These are phyloP conservation scores for Scutellaria baicalensis DNA, from an alignment of 257 asterid species.

Conservation along the genomic window DNA sequence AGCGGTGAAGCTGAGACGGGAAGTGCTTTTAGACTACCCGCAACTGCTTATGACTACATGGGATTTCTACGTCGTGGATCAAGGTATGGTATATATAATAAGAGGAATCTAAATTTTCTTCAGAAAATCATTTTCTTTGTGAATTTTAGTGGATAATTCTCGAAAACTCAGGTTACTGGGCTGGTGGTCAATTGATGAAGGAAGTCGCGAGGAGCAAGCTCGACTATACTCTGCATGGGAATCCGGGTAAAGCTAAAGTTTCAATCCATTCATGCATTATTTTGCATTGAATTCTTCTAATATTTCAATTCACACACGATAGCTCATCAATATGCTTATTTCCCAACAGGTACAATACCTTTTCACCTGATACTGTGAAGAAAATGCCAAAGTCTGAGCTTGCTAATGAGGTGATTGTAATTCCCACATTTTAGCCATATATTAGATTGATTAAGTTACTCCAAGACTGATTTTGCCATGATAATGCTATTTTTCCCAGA, in stretches of 20 bases:
- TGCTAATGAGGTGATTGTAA: constrained; percentile 61
- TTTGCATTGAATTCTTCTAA: background rate
- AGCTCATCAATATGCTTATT: constrained; percentile 4
- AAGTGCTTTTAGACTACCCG: constrained; percentile 50
- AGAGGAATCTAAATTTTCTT: background rate
- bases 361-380: constrained; percentile 76
- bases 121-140: background rate
- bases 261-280: background rate
- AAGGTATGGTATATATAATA: constrained; percentile 34
- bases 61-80: constrained; percentile 83
- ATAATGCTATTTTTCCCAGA: constrained; percentile 31
- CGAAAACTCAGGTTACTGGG: constrained; percentile 71
- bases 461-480: background rate
- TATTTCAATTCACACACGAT: background rate
- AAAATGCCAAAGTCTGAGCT: constrained; percentile 86
- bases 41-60: constrained; percentile 52
- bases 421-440: too few relatives aligned
- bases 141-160: constrained; percentile 12
- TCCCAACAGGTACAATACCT: constrained; percentile 63
- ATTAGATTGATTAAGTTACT: background rate
- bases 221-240: constrained; percentile 59
- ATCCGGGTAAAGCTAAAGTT: constrained; percentile 46
- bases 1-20: constrained; percentile 39
- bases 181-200: constrained; percentile 99
- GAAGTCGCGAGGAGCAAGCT: constrained; percentile 92